Evolutionary conservation across 192 early-diverging fungal species (phyloP).

Genomic region (Entomortierella beljakovae): DNA sequence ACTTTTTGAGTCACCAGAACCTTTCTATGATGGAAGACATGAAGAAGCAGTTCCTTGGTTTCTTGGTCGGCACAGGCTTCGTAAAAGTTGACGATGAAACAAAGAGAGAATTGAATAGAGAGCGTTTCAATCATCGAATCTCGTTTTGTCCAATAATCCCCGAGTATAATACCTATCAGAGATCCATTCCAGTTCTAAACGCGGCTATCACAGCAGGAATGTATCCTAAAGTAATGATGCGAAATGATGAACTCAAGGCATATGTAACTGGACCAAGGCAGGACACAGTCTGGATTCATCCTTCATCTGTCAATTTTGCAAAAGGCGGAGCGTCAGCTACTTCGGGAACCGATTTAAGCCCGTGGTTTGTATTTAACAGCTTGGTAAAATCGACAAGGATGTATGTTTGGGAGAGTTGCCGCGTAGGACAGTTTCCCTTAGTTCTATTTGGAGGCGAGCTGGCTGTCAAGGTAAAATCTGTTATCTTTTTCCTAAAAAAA

Average conservation of each 20-base stretch:
- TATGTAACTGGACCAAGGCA: constrained; percentile 57
- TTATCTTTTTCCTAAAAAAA: neutral
- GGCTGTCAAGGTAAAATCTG: constrained; percentile 56
- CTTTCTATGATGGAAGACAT: constrained; percentile 68
- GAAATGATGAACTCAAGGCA: constrained; percentile 53
- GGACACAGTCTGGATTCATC: constrained; percentile 78
- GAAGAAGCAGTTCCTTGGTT: constrained; percentile 64
- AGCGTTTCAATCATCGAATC: constrained; percentile 35
- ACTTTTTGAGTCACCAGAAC: constrained; percentile 65
- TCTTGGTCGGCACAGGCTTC: constrained; percentile 64
- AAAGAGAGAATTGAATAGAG: constrained; percentile 37
- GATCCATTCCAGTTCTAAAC: constrained; percentile 68
- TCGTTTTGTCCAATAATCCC: constrained; percentile 54
- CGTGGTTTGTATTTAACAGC: constrained; percentile 65
- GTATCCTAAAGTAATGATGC: constrained; percentile 78
- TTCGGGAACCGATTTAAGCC: constrained; percentile 28
- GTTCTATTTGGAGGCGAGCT: constrained; percentile 63
- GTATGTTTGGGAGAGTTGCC: constrained; percentile 63
- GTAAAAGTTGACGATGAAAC: constrained; percentile 42
- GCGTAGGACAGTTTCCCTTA: constrained; percentile 55
- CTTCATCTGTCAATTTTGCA: constrained; percentile 76
- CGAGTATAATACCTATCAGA: constrained; percentile 55
- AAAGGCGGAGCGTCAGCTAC: constrained; percentile 27
- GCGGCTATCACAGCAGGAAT: constrained; percentile 84
- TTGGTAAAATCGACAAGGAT: constrained; percentile 60